Base-by-base conservation (phyloP, 305 asterid genomes). In the Solanum hybrid region DNA sequence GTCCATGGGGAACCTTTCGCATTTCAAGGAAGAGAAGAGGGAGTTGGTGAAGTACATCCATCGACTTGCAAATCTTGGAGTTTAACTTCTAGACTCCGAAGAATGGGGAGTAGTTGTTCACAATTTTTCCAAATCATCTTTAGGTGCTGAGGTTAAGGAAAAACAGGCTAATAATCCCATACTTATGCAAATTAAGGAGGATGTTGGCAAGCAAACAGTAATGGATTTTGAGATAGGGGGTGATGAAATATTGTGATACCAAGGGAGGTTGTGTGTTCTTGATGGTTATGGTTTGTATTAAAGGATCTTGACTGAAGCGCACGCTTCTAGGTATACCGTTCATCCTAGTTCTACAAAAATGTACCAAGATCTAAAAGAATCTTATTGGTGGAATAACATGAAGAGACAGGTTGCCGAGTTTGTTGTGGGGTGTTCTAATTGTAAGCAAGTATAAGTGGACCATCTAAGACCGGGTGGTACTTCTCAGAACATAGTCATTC, bases 361-460 rank as follows among this genome's bases (percentile, higher is more conserved):
- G 28, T n/a, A 22, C 28, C 29, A 67, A 22, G 74, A n/a, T n/a
- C 0, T 8, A 8, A 67, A n/a, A 4, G 74, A 67, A n/a, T 22
- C n/a, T 10, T 67, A 9, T n/a, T 67, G 29, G 29, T 67, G 28
- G 13, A 67, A n/a, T n/a, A n/a, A 8, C 28, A 22, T 67, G 74
- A 67, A 67, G 74, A 8, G 12, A 4, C 0, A 67, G 1, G 13
- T 67, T 67, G 6, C 0, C 1, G 5, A 22, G 29, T 67, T 4
- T 67, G 29, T 67, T 67, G 11, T 7, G 0, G 13, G 29, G 13
- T 67, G 29, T 22, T n/a, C 29, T 8, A n/a, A n/a, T 9, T 67
- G 74, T 67, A 4, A 67, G 13, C 1, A 67, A 9, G 29, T 67
- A 2, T n/a, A 67, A 67, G 13, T 22, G 3, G 74, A n/a, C 0